phyloP scores from a whole-genome alignment of 257 asterid species.

The Plantago elongata region DNA sequence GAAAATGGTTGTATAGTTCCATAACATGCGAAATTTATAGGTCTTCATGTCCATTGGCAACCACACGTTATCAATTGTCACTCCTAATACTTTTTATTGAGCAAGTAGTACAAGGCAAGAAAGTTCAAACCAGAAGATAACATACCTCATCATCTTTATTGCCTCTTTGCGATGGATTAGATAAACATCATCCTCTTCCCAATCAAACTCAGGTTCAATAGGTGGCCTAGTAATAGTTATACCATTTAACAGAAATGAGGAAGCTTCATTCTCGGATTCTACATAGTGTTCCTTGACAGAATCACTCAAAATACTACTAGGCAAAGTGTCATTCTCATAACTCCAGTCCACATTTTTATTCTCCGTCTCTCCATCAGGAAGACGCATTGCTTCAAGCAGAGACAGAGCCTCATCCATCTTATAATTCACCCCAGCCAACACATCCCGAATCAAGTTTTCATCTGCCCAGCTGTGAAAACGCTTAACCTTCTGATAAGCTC shows the following conservation, averaged over 20 bases:
- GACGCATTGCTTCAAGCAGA: conserved; percentile 44
- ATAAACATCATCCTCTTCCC: conserved; percentile 86
- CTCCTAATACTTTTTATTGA: no score
- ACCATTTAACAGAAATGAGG: conserved; percentile 16
- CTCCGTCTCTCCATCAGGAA: conserved; percentile 26
- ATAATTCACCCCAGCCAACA: conserved; percentile 53
- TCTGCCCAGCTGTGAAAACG: conserved; percentile 65
- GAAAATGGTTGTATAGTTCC: no score
- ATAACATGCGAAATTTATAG: no score
- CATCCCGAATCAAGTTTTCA: conserved; percentile 64
- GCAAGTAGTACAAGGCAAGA: neutral
- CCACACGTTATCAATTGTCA: no score
- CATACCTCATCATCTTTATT: conserved; percentile 60
- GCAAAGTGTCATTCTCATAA: conserved; percentile 15
- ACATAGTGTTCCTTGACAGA: conserved; percentile 3
- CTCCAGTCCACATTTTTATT: conserved; percentile 11
- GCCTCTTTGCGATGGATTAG: conserved; percentile 71
- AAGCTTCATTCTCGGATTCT: conserved; percentile 21
- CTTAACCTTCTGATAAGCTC: conserved; percentile 39
- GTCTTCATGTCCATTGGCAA: no score
- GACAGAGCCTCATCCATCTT: conserved; percentile 45
- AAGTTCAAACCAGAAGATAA: conserved; percentile 2
- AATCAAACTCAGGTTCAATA: conserved; percentile 69
- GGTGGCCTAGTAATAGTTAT: conserved; percentile 27
- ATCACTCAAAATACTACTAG: conserved; percentile 9